Percentiles rank a stretch among this genome's conserved stretches.
Evolutionary conservation across 805 yeast species (phyloP).

Genomic region (Millerozyma miso): DNA sequence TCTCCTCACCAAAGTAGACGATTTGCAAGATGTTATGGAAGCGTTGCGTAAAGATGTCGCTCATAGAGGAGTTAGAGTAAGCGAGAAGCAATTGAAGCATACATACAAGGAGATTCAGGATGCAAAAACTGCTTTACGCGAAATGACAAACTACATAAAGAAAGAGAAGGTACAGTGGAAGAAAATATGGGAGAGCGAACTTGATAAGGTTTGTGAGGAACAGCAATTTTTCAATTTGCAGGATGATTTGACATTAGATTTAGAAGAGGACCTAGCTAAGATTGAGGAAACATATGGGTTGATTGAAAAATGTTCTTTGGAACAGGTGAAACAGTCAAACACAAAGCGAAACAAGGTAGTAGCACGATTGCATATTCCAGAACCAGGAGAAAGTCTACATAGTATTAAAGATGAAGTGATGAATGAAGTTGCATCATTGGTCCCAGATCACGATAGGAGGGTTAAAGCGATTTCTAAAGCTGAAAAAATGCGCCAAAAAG

Average conservation of each 20-base stretch:
- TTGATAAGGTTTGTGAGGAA: constrained; percentile 87
- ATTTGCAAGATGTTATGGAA: constrained; percentile 87
- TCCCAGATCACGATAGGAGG: constrained; percentile 81
- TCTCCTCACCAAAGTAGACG: constrained; percentile 78
- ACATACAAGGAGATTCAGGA: constrained; percentile 61
- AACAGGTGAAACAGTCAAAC: constrained; percentile 63
- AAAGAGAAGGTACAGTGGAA: constrained; percentile 84
- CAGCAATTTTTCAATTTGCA: constrained; percentile 89
- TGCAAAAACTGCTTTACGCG: constrained; percentile 50
- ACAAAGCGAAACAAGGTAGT: constrained; percentile 33
- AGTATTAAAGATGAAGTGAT: constrained; percentile 72
- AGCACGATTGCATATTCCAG: constrained; percentile 45
- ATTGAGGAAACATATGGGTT: constrained; percentile 79
- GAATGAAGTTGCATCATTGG: constrained; percentile 70
- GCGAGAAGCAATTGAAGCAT: constrained; percentile 63
- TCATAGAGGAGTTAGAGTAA: constrained; percentile 79
- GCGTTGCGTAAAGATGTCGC: constrained; percentile 88
- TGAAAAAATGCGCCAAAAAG: constrained; percentile 72
- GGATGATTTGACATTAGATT: constrained; percentile 76
- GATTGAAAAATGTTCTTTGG: constrained; percentile 76
- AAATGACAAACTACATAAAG: constrained; percentile 56
- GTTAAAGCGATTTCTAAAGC: constrained; percentile 87
- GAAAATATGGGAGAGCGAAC: constrained; percentile 85
- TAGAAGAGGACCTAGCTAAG: constrained; percentile 74
- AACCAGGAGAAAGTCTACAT: constrained; percentile 60